Percentiles rank a stretch among this genome's conserved stretches.
Evolutionary conservation across 129 eudicot species (phyloP).

Genomic region (Helichrysum umbraculigerum): DNA sequence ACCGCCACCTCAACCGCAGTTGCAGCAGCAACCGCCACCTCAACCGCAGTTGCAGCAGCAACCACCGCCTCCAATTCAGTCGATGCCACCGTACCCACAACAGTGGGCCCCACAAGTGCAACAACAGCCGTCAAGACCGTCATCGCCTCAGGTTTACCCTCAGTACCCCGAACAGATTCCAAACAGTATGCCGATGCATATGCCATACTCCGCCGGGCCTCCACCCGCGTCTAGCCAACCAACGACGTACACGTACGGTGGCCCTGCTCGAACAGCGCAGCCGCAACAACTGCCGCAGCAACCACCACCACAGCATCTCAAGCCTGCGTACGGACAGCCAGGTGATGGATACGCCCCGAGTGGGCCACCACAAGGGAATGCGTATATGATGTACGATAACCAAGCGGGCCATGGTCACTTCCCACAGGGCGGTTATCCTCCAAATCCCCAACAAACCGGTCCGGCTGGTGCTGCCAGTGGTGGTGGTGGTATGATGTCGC

Average conservation of each 20-base stretch:
- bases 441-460: slow-evolving; percentile 40
- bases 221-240: slow-evolving; percentile 53
- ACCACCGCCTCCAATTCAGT: slow-evolving; percentile 36
- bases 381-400: slow-evolving; percentile 65
- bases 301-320: slow-evolving; percentile 47
- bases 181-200: slow-evolving; percentile 75
- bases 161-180: slow-evolving; percentile 56
- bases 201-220: slow-evolving; percentile 46
- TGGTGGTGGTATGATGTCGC: slow-evolving; percentile 38
- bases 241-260: slow-evolving; percentile 36
- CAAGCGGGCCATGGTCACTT: slow-evolving; percentile 71
- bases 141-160: slow-evolving; percentile 48
- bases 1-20: background rate
- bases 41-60: slow-evolving; percentile 40
- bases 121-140: slow-evolving; percentile 47
- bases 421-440: slow-evolving; percentile 54
- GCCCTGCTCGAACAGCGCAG: slow-evolving; percentile 9
- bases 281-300: slow-evolving; percentile 64
- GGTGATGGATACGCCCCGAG: slow-evolving; percentile 60
- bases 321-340: slow-evolving; percentile 54
- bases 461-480: slow-evolving; percentile 21
- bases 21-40: slow-evolving; percentile 49
- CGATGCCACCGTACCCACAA: slow-evolving; percentile 45
- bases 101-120: slow-evolving; percentile 64
- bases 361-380: slow-evolving; percentile 43